Evolutionary conservation across 345 rosid genomes (phyloP).

Genomic region (Microcos paniculata): DNA sequence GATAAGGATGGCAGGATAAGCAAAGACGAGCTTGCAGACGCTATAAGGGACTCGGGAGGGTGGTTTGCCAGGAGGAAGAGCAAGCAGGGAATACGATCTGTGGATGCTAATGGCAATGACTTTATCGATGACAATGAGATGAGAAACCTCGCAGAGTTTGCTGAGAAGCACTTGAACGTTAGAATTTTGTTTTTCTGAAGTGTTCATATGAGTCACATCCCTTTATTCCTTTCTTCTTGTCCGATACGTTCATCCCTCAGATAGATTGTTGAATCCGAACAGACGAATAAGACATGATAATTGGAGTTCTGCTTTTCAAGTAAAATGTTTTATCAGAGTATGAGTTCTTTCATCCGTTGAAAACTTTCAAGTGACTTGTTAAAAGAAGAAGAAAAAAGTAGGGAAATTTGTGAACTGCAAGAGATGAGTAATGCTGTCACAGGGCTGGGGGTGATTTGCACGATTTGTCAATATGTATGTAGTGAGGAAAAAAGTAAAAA

Average conservation of each 20-base stretch:
- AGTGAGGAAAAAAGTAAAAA: too few species aligned
- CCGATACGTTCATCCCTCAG: neutral
- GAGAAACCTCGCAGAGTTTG: slow-evolving; percentile 18
- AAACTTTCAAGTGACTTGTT: too few species aligned
- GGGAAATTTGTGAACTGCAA: too few species aligned
- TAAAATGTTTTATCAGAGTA: too few species aligned
- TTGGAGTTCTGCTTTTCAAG: too few species aligned
- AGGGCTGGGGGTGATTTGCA: too few species aligned
- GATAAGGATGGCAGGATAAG: slow-evolving; percentile 4
- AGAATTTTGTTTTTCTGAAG: slow-evolving; percentile 1
- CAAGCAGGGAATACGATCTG: neutral
- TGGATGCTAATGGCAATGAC: slow-evolving; percentile 3
- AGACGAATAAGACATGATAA: neutral
- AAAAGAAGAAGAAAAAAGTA: too few species aligned
- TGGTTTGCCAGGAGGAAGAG: slow-evolving; percentile 12
- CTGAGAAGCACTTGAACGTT: slow-evolving; percentile 20
- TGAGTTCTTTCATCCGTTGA: too few species aligned
- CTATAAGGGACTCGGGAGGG: neutral
- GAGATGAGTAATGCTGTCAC: too few species aligned
- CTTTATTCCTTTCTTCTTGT: neutral
- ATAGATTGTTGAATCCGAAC: neutral
- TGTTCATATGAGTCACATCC: neutral
- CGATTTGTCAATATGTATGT: too few species aligned
- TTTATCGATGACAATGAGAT: slow-evolving; percentile 14
- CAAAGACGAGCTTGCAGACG: slow-evolving; percentile 8